Evolutionary conservation across 2,329 filamentous ascomycete genomes (phyloP), one percentile per base, ranked within the genome.

Genomic region (Fusarium tjaetaba): DNA sequence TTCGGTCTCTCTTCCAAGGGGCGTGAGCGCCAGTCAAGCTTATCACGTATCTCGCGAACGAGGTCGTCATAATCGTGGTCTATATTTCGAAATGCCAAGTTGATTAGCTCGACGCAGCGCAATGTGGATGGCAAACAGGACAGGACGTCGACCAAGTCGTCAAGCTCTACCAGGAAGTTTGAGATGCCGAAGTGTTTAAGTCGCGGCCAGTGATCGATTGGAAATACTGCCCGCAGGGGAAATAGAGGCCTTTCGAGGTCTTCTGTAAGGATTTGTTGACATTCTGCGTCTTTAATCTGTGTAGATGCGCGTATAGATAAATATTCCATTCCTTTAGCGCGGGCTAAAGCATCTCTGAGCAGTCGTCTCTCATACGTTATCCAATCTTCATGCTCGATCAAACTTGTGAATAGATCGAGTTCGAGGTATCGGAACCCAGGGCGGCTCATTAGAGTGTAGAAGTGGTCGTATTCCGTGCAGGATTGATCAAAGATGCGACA

Each of bases 221-320:
- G 64, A 14, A 67, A 34, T 3, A 67, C 22, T 0, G 13, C 39
- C 11, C 7, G 28, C 11, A 67, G 20, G 4, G 45, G 32, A 11
- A 65, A 58, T 0, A 11, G 18, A 26, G 18, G 11, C 13, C 15
- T 15, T 41, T 56, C 34, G 4, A 45, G 16, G 8, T 65, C 11
- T 2, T 36, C 45, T 11, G 7, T 7, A 16, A 14, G 4, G 18
- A 39, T 10, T 1, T n/a, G 45, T 9, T 13, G 11, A 10, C 10
- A 10, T 2, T 1, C 5, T 5, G 16, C 42, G 0, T 34, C 15
- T 2, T 1, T 4, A 2, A 36, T 24, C 0, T 38, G 5, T 4
- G 43, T 59, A 1, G 51, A 30, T 2, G 36, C 20, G 4, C 38
- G 51, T 1, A 67, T 0, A 4, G 15, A 34, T 5, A 67, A 1